Base-by-base conservation (phyloP, 148 eudicot species). In the Talinum fruticosum region DNA sequence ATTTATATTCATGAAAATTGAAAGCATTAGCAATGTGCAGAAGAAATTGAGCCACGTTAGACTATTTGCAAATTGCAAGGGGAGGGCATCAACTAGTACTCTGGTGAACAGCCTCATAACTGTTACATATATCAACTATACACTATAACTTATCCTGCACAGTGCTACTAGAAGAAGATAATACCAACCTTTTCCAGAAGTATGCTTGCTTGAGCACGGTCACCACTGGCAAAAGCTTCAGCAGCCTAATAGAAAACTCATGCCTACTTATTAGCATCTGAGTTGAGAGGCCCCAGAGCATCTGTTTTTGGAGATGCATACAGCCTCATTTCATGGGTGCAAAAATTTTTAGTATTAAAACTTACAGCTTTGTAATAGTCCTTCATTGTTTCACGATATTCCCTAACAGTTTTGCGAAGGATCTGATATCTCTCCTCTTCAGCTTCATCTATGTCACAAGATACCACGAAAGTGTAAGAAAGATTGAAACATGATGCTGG, bases 361-460 rank as follows among this genome's bases (percentile, higher is more conserved):
- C 90, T 83, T 78, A 87, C 88, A 75, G 83, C 85, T 80, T 75
- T 78, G 49, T 84, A 87, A 54, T 85, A 87, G 53, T 73, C 85
- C 81, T 82, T 87, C 81, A 62, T 82, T 64, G 82, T 75, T 30
- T 76, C 82, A 69, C 85, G 87, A 62, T 84, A 61, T 79, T 87
- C 88, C 81, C 76, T 82, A 16, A 85, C 90, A 69, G 83, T 87
- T 80, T 75, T 76, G 61, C 88, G 90, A 59, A 87, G 88, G 79
- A 53, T 41, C 59, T 10, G 16, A 44, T 85, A 87, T 65, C 71
- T 44, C 30, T 74, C 80, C 51, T 80, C 82, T 28, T 83, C 84
- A 69, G 66, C 61, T 72, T 69, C 83, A 74, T 77, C 81, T 75
- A 71, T 10, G 72, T 10, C 45, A 67, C 13, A 49, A 16, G 49